Conservation (phyloP, 2,329 filamentous ascomycete genomes). For the Sphaerulina vaccinii region DNA sequence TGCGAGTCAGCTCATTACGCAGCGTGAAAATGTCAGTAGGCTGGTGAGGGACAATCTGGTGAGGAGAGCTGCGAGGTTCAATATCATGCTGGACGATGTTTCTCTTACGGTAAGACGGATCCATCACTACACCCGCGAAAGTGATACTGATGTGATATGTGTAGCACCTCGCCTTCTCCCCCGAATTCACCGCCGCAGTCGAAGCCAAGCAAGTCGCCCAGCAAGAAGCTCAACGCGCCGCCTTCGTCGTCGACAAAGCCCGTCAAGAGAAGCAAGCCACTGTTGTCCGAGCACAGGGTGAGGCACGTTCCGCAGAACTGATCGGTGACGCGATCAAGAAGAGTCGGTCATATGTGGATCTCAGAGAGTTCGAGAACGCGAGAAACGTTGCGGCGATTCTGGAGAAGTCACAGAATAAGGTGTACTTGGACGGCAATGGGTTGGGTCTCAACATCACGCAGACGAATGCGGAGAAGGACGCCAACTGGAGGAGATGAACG, state of each 20-base stretch:
- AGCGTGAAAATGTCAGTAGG: slow-evolving; percentile 92
- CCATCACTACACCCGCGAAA: neutral
- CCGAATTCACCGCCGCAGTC: slow-evolving; percentile 67
- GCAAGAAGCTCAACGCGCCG: slow-evolving; percentile 94
- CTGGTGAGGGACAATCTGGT: slow-evolving; percentile 92
- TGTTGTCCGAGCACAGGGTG: slow-evolving; percentile 97
- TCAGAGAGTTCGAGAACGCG: slow-evolving; percentile 98
- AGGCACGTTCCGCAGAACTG: slow-evolving; percentile 93
- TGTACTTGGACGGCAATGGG: slow-evolving; percentile 88
- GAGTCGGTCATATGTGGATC: slow-evolving; percentile 91
- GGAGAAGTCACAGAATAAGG: slow-evolving; percentile 87
- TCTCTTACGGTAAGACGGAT: slow-evolving; percentile 65
- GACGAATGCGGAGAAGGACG: slow-evolving; percentile 21
- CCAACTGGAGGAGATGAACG: slow-evolving; percentile 4
- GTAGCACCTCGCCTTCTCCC: slow-evolving; percentile 67
- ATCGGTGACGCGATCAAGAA: slow-evolving; percentile 99
- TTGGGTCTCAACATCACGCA: slow-evolving; percentile 78
- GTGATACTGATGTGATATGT: slow-evolving; percentile 8
- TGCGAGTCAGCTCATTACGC: slow-evolving; percentile 95
- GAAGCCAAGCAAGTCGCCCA: slow-evolving; percentile 70
- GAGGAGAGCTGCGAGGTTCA: slow-evolving; percentile 88
- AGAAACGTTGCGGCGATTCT: slow-evolving; percentile 82
- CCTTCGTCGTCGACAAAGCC: slow-evolving; percentile 97
- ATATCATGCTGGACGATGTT: slow-evolving; percentile 95
- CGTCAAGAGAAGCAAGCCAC: slow-evolving; percentile 99